A percentile compares a stretch with the other conserved stretches of the same genome.
phyloP scores from a whole-genome alignment of 352 stramenopile genomes.

The Pythium oligandrum region DNA sequence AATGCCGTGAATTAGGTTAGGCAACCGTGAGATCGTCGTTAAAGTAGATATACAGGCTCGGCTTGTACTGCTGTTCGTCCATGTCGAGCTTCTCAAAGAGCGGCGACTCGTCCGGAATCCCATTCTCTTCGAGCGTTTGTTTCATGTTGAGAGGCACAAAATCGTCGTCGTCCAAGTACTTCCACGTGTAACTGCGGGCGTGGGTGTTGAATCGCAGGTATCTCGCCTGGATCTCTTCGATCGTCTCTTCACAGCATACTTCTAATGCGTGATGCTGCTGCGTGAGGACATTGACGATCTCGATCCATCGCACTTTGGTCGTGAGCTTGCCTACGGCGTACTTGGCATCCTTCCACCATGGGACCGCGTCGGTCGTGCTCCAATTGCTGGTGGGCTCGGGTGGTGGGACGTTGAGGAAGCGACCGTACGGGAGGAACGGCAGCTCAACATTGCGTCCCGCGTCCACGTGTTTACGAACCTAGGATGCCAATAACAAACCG shows the following conservation, averaged over 20 bases:
- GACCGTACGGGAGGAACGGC: slow-evolving; percentile 80
- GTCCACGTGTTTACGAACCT: slow-evolving; percentile 83
- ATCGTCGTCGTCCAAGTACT: slow-evolving; percentile 75
- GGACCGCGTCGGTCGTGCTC: slow-evolving; percentile 62
- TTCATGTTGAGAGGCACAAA: slow-evolving; percentile 89
- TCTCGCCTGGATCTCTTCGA: slow-evolving; percentile 83
- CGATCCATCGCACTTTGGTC: slow-evolving; percentile 60
- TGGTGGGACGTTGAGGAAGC: slow-evolving; percentile 85
- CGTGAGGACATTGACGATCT: slow-evolving; percentile 90
- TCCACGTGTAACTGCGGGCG: slow-evolving; percentile 92
- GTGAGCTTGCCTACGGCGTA: slow-evolving; percentile 76
- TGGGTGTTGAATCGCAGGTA: slow-evolving; percentile 88
- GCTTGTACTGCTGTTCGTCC: slow-evolving; percentile 85
- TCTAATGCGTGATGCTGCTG: slow-evolving; percentile 79
- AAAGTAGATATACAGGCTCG: slow-evolving; percentile 90
- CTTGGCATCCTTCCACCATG: slow-evolving; percentile 87
- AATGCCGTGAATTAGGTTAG: slow-evolving; percentile 19
- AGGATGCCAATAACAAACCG: neutral
- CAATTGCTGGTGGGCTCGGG: slow-evolving; percentile 70
- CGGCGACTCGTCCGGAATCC: slow-evolving; percentile 75
- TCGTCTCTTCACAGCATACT: slow-evolving; percentile 86
- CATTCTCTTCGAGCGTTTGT: slow-evolving; percentile 84
- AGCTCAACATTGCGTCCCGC: slow-evolving; percentile 63
- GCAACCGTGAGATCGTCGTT: slow-evolving; percentile 90
- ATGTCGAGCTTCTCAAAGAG: slow-evolving; percentile 85